Conservation (phyloP, 1,284 basidiomycete species). For the Hymenochaete sp. region DNA sequence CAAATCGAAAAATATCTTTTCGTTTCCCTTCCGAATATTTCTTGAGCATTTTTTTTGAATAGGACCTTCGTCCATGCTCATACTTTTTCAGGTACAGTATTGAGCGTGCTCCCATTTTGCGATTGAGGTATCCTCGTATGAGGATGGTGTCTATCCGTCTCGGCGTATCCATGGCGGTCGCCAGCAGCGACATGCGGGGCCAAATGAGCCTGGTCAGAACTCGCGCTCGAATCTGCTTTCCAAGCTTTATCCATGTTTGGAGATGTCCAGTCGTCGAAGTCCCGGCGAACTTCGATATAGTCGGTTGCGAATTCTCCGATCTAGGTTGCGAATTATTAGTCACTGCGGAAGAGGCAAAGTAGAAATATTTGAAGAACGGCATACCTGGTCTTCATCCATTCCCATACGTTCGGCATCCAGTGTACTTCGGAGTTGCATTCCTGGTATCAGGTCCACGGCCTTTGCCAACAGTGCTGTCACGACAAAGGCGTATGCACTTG, state of each 20-base stretch:
- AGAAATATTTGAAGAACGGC: slow-evolving; percentile 21
- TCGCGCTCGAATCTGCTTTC: slow-evolving; percentile 19
- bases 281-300: slow-evolving; percentile 68
- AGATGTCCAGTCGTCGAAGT: slow-evolving; percentile 52
- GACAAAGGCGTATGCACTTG: slow-evolving; percentile 56
- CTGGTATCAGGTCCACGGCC: slow-evolving; percentile 68
- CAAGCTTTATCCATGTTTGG: slow-evolving; percentile 19
- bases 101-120: neutral
- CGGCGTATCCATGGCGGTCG: slow-evolving; percentile 39
- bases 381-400: slow-evolving; percentile 81
- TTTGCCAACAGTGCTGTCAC: slow-evolving; percentile 63
- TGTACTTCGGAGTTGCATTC: slow-evolving; percentile 63
- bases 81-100: slow-evolving; percentile 1
- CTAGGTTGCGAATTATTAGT: slow-evolving; percentile 28
- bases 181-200: slow-evolving; percentile 31
- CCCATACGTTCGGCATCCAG: slow-evolving; percentile 78
- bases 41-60: neutral
- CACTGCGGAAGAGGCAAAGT: too few relatives aligned
- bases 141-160: slow-evolving; percentile 21
- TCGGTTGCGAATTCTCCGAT: slow-evolving; percentile 73
- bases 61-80: neutral
- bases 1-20: too few relatives aligned
- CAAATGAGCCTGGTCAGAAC: too few relatives aligned
- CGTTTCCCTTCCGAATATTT: neutral
- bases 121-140: neutral